Evolutionary conservation across 2,329 filamentous ascomycete genomes (phyloP).

Genomic region (Colletotrichum sp.): DNA sequence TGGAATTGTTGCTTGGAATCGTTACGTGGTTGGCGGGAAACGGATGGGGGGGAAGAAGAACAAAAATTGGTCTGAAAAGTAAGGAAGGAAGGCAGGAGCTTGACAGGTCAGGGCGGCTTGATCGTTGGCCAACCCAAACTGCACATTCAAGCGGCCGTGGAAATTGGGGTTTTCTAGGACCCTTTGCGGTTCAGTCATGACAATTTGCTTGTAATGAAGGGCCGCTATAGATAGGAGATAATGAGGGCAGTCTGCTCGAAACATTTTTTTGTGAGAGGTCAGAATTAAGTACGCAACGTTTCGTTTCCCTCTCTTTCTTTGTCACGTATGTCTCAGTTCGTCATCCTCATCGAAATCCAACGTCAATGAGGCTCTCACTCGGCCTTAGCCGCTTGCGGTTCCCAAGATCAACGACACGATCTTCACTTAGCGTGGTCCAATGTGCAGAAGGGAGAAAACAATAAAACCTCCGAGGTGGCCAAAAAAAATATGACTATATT

Average conservation of each 20-base stretch:
- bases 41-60: neutral
- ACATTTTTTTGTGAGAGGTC: neutral
- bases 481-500: neutral
- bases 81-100: neutral
- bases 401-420: neutral
- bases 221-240: constrained; percentile 6
- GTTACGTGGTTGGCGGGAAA: neutral
- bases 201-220: neutral
- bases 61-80: neutral
- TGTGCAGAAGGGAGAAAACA: neutral
- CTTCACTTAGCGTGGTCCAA: neutral
- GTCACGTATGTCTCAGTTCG: neutral
- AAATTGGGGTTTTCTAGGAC: neutral
- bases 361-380: constrained; percentile 6
- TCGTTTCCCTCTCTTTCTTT: neutral
- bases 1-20: neutral
- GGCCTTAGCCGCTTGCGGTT: neutral
- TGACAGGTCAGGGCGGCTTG: neutral
- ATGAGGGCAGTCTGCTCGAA: constrained; percentile 6
- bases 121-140: neutral
- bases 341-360: neutral
- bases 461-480: neutral
- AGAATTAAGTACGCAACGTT: neutral
- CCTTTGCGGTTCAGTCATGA: neutral
- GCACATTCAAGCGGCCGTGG: neutral